Percentiles rank a stretch among this genome's conserved stretches.
These are phyloP conservation scores for Globisporangium perplexum DNA, from an alignment of 352 stramenopile genomes.

Conservation along the genomic window DNA sequence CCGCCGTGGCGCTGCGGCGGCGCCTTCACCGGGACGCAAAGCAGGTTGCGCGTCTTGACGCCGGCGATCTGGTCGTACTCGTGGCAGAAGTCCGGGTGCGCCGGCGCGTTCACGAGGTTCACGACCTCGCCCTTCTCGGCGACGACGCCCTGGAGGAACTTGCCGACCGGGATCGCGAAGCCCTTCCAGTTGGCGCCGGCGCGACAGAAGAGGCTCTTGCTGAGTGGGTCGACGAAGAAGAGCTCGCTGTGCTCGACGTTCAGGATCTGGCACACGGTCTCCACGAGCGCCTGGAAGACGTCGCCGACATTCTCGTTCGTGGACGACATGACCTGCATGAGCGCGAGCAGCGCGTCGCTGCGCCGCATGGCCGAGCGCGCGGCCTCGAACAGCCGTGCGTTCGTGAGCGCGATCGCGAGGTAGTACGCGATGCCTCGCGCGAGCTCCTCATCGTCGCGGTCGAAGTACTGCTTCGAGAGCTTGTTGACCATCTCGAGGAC, in stretches of 20 bases:
- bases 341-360: slow-evolving; percentile 59
- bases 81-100: slow-evolving; percentile 61
- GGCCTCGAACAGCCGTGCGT: slow-evolving; percentile 56
- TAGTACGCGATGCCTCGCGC: slow-evolving; percentile 59
- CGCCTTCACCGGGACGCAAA: slow-evolving; percentile 71
- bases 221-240: slow-evolving; percentile 76
- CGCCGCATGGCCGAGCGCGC: slow-evolving; percentile 48
- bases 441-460: slow-evolving; percentile 64
- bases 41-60: slow-evolving; percentile 54
- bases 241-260: slow-evolving; percentile 61
- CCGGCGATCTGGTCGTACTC: slow-evolving; percentile 58
- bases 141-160: slow-evolving; percentile 67
- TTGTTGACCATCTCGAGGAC: slow-evolving; percentile 70
- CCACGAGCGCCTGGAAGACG: slow-evolving; percentile 33
- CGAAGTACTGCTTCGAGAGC: slow-evolving; percentile 61
- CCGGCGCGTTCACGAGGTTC: slow-evolving; percentile 43
- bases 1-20: slow-evolving; percentile 44
- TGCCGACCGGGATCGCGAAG: slow-evolving; percentile 56
- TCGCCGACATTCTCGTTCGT: slow-evolving; percentile 42
- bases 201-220: slow-evolving; percentile 58
- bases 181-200: slow-evolving; percentile 62
- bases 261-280: slow-evolving; percentile 42
- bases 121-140: slow-evolving; percentile 53
- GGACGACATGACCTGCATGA: slow-evolving; percentile 49
- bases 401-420: slow-evolving; percentile 60